Base-by-base conservation (phyloP, 768 basidiomycete species). In the Kwoniella botswanensis region DNA sequence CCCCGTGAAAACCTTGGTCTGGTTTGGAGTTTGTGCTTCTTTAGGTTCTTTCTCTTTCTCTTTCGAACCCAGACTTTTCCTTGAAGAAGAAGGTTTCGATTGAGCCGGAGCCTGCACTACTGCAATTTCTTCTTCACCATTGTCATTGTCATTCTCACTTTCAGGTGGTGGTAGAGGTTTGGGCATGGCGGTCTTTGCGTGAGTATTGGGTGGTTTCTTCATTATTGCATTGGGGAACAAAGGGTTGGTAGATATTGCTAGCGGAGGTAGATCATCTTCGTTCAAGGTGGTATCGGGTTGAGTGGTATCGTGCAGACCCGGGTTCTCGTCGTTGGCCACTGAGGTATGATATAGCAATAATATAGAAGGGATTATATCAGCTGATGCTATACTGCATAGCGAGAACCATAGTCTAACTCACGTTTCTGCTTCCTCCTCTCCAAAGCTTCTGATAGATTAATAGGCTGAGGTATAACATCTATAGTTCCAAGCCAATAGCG, bases 401-500 rank as follows among this genome's bases (percentile, higher is more conserved):
- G 35, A 50, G 46, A 50, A 50, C 46, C 46, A 50, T 1, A 0
- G 46, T 50, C 13, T 4, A 13, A 74, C 71, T 57, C 65, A 78
- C 79, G 35, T 46, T 80, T 78, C 64, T 73, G 74, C 61, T 74
- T 74, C 1, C 79, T 62, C 35, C 55, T 22, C 53, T 75, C 72
- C 13, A 80, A 76, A 29, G 79, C 79, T 74, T 80, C 76, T 17
- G 82, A 79, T 12, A 83, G 68, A 21, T 72, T 75, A 24, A 83
- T 80, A 13, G 82, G 78, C 44, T 55, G 58, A 6, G 82, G 82
- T 12, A 83, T 71, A 24, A 83, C 77, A 71, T 82, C 82, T 83
- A 53, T 46, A 10, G 4, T 57, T 11, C n/a, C 26, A 62, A 68
- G 63, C 35, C 26, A 46, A 22, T 35, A 35, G 35, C 35, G 7